These are phyloP conservation scores for Podospora pseudocomata DNA, from an alignment of 495 filamentous ascomycete species.

Conservation along the genomic window DNA sequence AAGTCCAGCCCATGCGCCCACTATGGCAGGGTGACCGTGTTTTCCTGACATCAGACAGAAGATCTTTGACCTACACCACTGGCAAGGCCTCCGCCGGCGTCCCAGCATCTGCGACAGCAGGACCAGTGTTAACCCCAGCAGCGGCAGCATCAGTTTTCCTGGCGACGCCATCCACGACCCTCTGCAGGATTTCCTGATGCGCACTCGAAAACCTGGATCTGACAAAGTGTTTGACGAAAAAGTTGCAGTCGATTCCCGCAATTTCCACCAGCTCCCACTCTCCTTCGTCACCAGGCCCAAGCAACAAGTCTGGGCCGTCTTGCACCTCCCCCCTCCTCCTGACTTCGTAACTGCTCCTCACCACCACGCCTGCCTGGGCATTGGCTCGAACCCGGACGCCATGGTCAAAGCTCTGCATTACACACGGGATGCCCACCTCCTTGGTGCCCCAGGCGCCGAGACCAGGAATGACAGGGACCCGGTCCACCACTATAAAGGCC, in stretches of 20 bases:
- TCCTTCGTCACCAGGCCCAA: constrained; percentile 18
- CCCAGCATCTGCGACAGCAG: background rate
- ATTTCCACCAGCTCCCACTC: constrained; percentile 38
- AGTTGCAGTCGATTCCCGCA: constrained; percentile 27
- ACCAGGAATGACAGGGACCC: constrained; percentile 39
- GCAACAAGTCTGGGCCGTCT: constrained; percentile 9
- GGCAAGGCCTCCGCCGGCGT: background rate
- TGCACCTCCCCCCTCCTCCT: constrained; percentile 24
- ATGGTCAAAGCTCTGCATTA: constrained; percentile 33
- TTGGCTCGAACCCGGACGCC: constrained; percentile 34
- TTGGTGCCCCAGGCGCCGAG: constrained; percentile 30
- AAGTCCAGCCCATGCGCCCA: background rate
- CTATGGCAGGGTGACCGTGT: background rate
- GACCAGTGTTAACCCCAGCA: background rate
- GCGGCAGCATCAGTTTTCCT: background rate
- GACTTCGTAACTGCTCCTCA: constrained; percentile 37
- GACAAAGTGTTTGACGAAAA: constrained; percentile 34
- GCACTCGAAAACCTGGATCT: constrained; percentile 23
- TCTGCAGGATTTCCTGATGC: constrained; percentile 28
- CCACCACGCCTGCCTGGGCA: constrained; percentile 30
- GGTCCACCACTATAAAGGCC: constrained; percentile 35
- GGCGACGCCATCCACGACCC: constrained; percentile 22
- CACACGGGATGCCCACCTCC: constrained; percentile 31
- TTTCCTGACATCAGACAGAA: background rate
- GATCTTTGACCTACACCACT: background rate